Evolutionary conservation across 2,329 filamentous ascomycete species (phyloP).

Genomic region (Cercospora sp.): DNA sequence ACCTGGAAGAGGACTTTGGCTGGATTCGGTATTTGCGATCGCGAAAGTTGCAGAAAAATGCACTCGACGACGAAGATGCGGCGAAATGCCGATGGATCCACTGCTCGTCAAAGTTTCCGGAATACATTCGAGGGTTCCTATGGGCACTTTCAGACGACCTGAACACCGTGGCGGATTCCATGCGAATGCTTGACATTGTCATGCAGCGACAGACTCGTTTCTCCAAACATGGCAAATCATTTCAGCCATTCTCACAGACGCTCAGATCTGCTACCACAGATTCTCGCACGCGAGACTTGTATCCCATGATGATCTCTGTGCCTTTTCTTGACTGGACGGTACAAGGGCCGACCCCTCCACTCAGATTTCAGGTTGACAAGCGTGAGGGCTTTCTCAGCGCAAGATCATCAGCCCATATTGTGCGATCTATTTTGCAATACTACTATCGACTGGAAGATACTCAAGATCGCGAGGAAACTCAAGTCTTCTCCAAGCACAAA

Average conservation of each 20-base stretch:
- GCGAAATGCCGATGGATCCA: conserved; percentile 47
- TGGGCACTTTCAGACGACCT: conserved; percentile 31
- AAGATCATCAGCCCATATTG: conserved; percentile 41
- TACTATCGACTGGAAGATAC: conserved; percentile 49
- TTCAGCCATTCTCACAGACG: conserved; percentile 44
- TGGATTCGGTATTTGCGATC: conserved; percentile 45
- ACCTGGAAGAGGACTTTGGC: conserved; percentile 44
- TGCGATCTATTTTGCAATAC: conserved; percentile 46
- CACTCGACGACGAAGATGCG: conserved; percentile 33
- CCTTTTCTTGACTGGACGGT: conserved; percentile 48
- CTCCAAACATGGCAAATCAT: conserved; percentile 48
- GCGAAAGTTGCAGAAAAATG: conserved; percentile 35
- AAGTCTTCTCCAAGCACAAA: conserved; percentile 46
- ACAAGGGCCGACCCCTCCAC: conserved; percentile 40
- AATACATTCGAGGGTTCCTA: conserved; percentile 37
- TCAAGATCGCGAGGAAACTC: conserved; percentile 42
- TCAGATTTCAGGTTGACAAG: conserved; percentile 46
- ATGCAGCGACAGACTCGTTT: conserved; percentile 45
- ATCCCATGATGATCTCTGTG: conserved; percentile 44
- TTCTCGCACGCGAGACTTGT: conserved; percentile 19
- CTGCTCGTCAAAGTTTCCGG: conserved; percentile 45
- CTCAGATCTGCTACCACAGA: conserved; percentile 24
- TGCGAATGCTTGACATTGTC: conserved; percentile 39
- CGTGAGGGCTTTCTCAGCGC: conserved; percentile 45
- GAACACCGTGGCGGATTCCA: conserved; percentile 24